Evolutionary conservation across 345 rosid species (phyloP).

Genomic region (Luvunga scandens): DNA sequence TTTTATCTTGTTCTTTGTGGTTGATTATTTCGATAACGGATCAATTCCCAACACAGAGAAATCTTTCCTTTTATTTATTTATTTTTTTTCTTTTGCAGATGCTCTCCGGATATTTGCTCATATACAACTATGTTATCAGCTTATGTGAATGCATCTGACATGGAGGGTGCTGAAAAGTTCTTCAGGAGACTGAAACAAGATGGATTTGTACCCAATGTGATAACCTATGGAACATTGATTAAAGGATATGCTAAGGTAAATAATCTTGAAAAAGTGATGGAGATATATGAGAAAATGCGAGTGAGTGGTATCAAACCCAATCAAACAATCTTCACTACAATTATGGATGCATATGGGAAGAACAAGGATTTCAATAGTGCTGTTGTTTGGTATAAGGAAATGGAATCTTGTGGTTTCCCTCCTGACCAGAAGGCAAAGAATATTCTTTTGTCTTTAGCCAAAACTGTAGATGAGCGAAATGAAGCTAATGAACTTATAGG

Average conservation of each 20-base stretch:
- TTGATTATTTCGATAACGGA: neutral
- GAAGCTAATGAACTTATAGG: conserved; percentile 70
- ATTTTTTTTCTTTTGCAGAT: conserved; percentile 39
- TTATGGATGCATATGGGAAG: conserved; percentile 92
- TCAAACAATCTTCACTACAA: conserved; percentile 74
- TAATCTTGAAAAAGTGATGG: conserved; percentile 73
- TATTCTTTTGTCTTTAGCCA: conserved; percentile 74
- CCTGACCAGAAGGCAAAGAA: conserved; percentile 93
- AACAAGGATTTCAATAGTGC: conserved; percentile 80
- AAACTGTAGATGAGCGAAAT: conserved; percentile 54
- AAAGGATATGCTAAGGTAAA: conserved; percentile 80
- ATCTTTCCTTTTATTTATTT: neutral
- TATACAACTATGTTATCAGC: conserved; percentile 95
- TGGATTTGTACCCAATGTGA: conserved; percentile 61
- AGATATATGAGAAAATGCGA: conserved; percentile 66
- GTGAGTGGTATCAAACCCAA: conserved; percentile 58
- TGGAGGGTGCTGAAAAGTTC: conserved; percentile 95
- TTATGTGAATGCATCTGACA: conserved; percentile 81
- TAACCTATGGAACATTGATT: conserved; percentile 78
- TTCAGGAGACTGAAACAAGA: conserved; percentile 71
- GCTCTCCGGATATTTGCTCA: conserved; percentile 74
- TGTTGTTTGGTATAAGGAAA: conserved; percentile 77
- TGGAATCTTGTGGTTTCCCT: conserved; percentile 59
- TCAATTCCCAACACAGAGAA: neutral
- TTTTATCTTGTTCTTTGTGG: neutral